phyloP scores from a whole-genome alignment of 306 rosid genomes.

The Pterocarpus macrocarpus region DNA sequence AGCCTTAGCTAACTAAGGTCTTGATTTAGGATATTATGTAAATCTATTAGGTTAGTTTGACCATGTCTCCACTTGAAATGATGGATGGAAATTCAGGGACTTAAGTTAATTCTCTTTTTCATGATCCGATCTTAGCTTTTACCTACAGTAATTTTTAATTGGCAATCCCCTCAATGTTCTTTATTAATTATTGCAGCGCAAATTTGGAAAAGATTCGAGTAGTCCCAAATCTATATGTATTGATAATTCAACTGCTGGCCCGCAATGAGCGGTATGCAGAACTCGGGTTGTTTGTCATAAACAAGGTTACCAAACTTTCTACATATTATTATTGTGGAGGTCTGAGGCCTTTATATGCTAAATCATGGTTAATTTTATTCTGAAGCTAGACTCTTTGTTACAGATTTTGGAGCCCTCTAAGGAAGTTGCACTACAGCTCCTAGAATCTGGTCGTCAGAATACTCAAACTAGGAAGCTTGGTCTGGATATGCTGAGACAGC shows the following conservation, averaged over 20 bases:
- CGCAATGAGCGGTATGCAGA: constrained; percentile 87
- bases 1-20: constrained; percentile 8
- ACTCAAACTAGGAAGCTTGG: constrained; percentile 86
- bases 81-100: constrained; percentile 6
- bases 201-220: constrained; percentile 82
- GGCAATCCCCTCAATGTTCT: constrained; percentile 20
- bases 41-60: constrained; percentile 30
- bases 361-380: constrained; percentile 44
- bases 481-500: constrained; percentile 92
- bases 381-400: constrained; percentile 34
- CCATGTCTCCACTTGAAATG: constrained; percentile 36
- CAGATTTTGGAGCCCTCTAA: constrained; percentile 95
- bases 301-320: constrained; percentile 70
- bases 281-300: constrained; percentile 79
- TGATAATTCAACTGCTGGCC: constrained; percentile 78
- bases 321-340: constrained; percentile 27
- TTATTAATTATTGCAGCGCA: constrained; percentile 65
- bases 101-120: constrained; percentile 19
- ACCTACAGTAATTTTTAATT: constrained; percentile 18
- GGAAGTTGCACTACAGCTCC: constrained; percentile 93
- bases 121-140: constrained; percentile 19
- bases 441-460: constrained; percentile 88
- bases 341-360: constrained; percentile 14
- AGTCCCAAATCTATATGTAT: constrained; percentile 70
- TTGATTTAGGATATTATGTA: constrained; percentile 10